Conservation (phyloP, 208 protist genomes). For the Balamuthia mandrillaris region DNA sequence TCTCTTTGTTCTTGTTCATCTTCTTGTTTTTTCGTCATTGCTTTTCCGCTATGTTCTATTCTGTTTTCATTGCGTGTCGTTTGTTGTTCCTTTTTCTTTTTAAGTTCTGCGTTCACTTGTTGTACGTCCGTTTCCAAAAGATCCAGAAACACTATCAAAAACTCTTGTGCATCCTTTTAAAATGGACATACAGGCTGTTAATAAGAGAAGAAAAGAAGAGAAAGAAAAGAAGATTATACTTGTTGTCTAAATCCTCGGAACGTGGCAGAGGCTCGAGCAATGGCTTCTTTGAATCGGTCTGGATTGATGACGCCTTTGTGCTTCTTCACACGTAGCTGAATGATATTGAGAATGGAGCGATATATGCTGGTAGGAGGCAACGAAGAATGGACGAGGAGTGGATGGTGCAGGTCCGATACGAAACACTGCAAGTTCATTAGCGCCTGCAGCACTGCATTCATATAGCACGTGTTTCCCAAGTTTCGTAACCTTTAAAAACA, state of each 20-base stretch:
- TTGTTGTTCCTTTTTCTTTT: too few relatives aligned
- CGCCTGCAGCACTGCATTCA: constrained; percentile 68
- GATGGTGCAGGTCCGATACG: background rate
- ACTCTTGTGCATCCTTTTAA: constrained; percentile 1
- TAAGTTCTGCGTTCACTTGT: too few relatives aligned
- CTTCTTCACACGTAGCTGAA: background rate
- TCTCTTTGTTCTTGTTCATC: too few relatives aligned
- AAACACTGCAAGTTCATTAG: constrained; percentile 25
- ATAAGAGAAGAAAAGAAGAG: background rate
- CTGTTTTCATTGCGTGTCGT: too few relatives aligned
- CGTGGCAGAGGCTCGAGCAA: background rate
- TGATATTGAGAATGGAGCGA: background rate
- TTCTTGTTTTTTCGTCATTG: too few relatives aligned
- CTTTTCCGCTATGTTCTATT: too few relatives aligned
- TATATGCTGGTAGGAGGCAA: background rate
- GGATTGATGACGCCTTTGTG: constrained; percentile 26
- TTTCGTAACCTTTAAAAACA: constrained; percentile 41
- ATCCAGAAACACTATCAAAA: background rate
- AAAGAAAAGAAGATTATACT: background rate
- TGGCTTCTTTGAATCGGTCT: background rate
- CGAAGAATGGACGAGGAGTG: background rate
- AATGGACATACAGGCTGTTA: background rate
- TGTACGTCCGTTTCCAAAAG: background rate
- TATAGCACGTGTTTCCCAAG: constrained; percentile 78
- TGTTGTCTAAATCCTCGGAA: background rate